Base-by-base conservation (phyloP, 108 stramenopile genomes). In the Schizochytrium sp. region DNA sequence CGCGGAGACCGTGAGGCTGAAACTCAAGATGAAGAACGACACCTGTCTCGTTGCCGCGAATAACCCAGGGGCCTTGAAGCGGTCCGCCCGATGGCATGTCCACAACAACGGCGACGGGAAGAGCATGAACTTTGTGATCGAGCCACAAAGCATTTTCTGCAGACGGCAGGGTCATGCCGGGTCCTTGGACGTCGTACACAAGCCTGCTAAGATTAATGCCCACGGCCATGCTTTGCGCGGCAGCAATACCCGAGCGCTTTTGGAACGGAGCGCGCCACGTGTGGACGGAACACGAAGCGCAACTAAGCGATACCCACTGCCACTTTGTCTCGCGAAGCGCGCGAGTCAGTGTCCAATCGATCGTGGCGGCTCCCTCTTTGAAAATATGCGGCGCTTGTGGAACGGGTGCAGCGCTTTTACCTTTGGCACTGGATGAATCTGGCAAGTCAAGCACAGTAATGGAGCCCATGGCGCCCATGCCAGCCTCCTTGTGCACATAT, bases 401-500 rank as follows among this genome's bases (percentile, higher is more conserved):
- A 34, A 34, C 34, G 0, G 34, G 34, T 34, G 34, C 34, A 34
- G 34, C 34, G 34, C 34, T 34, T 34, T 34, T 34, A 34, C 34
- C 58, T n/a, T 59, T 59, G 19, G 19, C 58, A n/a, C 21, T 23
- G 58, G 58, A 59, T 59, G 58, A 2, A 19, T 59, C 21, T 59
- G 19, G 21, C 23, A 19, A 23, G 28, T 83, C 48, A 12, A 53
- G 48, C n/a, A 53, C 6, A 6, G n/a, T 83, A 53, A 83, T 53
- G 12, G 51, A 83, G 6, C 76, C 76, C 23, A 6, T 14, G 23
- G 76, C 45, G 10, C 19, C 51, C 76, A 83, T 83, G n/a, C 48
- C 76, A 34, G 76, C 76, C 28, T 83, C 76, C 28, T 83, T 83
- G 51, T 83, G 76, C 51, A 83, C 76, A 34, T 83, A 83, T 12